phyloP scores from a whole-genome alignment of 139 green algal genomes.

The Trebouxia sp. region DNA sequence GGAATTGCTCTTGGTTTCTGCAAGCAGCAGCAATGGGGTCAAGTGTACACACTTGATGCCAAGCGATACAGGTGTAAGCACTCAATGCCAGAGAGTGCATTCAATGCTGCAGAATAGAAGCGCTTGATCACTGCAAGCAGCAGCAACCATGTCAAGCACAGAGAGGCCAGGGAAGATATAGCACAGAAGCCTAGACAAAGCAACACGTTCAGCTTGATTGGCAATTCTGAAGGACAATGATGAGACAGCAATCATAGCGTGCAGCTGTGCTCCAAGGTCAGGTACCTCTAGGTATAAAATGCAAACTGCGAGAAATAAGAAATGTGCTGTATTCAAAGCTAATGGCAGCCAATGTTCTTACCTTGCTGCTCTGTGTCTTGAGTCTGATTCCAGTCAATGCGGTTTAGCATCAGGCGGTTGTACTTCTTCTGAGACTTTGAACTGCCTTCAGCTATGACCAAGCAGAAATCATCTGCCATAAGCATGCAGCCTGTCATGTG shows the following conservation, averaged over 20 bases:
- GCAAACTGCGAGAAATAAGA: too few relatives aligned
- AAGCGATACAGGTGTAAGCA: too few relatives aligned
- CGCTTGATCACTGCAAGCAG: not conserved
- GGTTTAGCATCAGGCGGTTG: slow-evolving; percentile 91
- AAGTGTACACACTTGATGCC: too few relatives aligned
- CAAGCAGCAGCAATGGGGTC: not conserved
- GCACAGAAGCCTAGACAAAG: not conserved
- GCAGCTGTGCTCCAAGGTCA: too few relatives aligned
- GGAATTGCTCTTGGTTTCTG: slow-evolving; percentile 42
- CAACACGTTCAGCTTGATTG: not conserved
- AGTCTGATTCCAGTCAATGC: slow-evolving; percentile 87
- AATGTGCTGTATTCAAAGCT: too few relatives aligned
- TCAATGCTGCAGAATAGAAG: not conserved
- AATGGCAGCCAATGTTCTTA: not conserved
- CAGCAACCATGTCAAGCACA: not conserved
- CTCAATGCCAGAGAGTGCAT: not conserved
- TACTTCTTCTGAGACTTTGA: slow-evolving; percentile 58
- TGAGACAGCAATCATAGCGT: not conserved
- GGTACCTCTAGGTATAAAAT: too few relatives aligned
- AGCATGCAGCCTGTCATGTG: slow-evolving; percentile 53
- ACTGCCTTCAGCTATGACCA: slow-evolving; percentile 41
- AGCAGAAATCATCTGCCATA: slow-evolving; percentile 27
- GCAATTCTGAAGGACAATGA: not conserved
- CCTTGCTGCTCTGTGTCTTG: slow-evolving; percentile 54
- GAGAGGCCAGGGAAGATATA: not conserved